Conservation (phyloP, 176 grass and related monocot species). For the Phoenix dactylifera region DNA sequence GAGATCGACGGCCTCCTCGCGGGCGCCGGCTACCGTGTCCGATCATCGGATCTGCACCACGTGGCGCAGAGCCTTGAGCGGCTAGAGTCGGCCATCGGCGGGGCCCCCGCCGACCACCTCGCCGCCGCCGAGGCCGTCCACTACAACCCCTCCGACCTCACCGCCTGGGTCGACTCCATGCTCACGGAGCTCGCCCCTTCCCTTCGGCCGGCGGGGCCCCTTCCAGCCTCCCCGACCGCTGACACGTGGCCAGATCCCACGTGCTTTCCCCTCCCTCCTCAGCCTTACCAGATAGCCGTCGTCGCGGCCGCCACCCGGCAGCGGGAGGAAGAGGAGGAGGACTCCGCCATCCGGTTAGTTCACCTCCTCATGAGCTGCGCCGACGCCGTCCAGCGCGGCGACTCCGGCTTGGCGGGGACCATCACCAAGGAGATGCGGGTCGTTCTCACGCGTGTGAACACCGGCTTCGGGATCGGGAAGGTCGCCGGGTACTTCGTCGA, state of each 20-base stretch:
- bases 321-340: slow-evolving; percentile 58
- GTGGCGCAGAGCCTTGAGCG: slow-evolving; percentile 12
- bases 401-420: slow-evolving; percentile 22
- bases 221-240: too few species aligned
- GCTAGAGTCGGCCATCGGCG: slow-evolving; percentile 7
- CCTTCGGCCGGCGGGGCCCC: background rate
- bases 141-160: slow-evolving; percentile 21
- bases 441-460: slow-evolving; percentile 36
- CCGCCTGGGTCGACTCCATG: slow-evolving; percentile 15
- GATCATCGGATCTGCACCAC: slow-evolving; percentile 10
- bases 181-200: slow-evolving; percentile 7
- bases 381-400: slow-evolving; percentile 49
- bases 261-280: background rate
- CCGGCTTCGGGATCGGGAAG: slow-evolving; percentile 56
- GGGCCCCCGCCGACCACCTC: background rate
- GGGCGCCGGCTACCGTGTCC: slow-evolving; percentile 4
- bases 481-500: slow-evolving; percentile 74
- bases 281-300: background rate
- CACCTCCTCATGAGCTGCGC: slow-evolving; percentile 90
- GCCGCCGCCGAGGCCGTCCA: slow-evolving; percentile 1
- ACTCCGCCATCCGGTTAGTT: slow-evolving; percentile 63
- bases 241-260: too few species aligned
- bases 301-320: slow-evolving; percentile 23
- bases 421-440: slow-evolving; percentile 45
- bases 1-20: slow-evolving; percentile 7